phyloP scores from a whole-genome alignment of 2,329 filamentous ascomycete genomes.

The Orbilia blumenaviensis region DNA sequence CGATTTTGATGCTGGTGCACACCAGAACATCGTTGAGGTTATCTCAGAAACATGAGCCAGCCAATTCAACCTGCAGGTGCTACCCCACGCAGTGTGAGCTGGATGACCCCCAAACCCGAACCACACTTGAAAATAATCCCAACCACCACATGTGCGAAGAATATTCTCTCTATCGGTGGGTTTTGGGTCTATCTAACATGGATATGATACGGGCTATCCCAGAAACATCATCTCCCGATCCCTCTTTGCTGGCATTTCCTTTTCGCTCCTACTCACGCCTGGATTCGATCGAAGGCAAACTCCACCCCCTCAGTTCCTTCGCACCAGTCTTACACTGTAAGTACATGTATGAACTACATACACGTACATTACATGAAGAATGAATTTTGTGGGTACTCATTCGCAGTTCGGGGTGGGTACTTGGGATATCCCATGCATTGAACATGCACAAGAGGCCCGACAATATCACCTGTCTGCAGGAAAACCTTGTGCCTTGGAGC shows the following conservation, averaged over 20 bases:
- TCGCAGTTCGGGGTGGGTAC: slow-evolving; percentile 8
- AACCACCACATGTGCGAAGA: neutral
- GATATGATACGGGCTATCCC: slow-evolving; percentile 11
- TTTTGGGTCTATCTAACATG: slow-evolving; percentile 21
- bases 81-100: slow-evolving; percentile 19
- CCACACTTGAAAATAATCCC: slow-evolving; percentile 5
- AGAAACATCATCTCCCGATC: slow-evolving; percentile 2
- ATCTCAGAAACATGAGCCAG: slow-evolving; percentile 5
- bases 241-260: slow-evolving; percentile 11
- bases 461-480: neutral
- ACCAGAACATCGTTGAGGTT: neutral
- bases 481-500: neutral
- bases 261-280: neutral
- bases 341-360: no score
- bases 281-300: neutral
- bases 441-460: neutral
- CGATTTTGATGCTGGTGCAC: neutral
- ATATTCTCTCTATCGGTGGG: neutral
- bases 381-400: neutral
- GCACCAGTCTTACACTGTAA: no score
- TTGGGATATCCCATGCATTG: neutral
- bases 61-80: slow-evolving; percentile 20
- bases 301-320: neutral
- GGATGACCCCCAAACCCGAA: slow-evolving; percentile 41
- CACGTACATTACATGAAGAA: no score